Base-by-base conservation (phyloP, 495 filamentous ascomycete species). In the Neurospora hispaniola region DNA sequence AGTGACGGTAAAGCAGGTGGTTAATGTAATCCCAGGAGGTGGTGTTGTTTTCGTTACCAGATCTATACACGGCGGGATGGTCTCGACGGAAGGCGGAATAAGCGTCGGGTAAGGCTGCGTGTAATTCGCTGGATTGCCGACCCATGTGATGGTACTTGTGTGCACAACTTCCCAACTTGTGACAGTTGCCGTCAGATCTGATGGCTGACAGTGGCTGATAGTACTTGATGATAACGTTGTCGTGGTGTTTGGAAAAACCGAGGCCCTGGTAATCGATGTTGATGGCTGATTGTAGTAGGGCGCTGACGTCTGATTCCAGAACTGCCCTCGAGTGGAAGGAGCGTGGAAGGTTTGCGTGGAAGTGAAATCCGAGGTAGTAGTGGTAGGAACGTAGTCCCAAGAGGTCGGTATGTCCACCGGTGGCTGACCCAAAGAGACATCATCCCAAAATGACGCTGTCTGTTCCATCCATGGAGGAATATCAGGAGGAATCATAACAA, bases 81-180 rank as follows among this genome's bases (percentile, higher is more conserved):
- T 78, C n/a, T 70, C 73, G 42, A 80, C 76, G 68, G 78, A 38
- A 2, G 78, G 84, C 0, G 80, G 79, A 16, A 72, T 75, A 48
- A 85, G 79, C 20, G 80, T 76, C 11, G 83, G 79, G 71, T 79
- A 86, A 12, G 81, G 80, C 8, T 79, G 80, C 23, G 82, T 83
- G 75, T 85, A 85, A 66, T 84, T 80, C 35, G 72, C 70, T 35
- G 82, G 82, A 70, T 83, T 75, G 18, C 82, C 83, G 42, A 74
- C 78, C 82, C 83, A 84, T 40, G 85, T 85, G 43, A 79, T 78
- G 2, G 85, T 85, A 68, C 78, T 79, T 4, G 83, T 85, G 76
- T 85, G 73, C n/a, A 83, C 73, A 68, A 85, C 76, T 6, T 81
- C 81, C 72, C 83, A 85, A 38, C 71, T 72, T 23, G 79, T 81